Base-by-base conservation (phyloP, 129 eudicot species). In the Helianthus annuus region DNA sequence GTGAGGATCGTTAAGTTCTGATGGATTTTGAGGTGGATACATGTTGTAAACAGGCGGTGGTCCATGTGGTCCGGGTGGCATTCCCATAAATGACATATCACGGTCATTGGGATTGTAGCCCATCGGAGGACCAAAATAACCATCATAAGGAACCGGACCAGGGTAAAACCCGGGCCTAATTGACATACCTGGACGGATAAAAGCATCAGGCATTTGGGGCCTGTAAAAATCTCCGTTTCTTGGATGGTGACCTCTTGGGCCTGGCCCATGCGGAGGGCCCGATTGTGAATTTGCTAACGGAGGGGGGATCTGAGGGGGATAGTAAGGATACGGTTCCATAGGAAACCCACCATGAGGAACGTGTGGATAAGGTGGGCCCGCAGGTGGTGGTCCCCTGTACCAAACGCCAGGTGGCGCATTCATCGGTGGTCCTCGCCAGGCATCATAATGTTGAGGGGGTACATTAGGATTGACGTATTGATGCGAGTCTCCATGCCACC, bases 401-500 rank as follows among this genome's bases (percentile, higher is more conserved):
- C 97, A 93, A 70, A 76, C 91, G 66, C 88, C 96, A 66, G 85
- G 72, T 36, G 91, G 97, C 61, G 81, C 82, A 72, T 90, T 94
- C 77, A 95, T 77, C 36, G 93, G 91, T 71, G 96, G 97, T 36
- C 96, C 99, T 48, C 78, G 88, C 99, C 99, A 95, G 22, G 89
- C 80, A 71, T 95, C 99, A 81, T 79, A 95, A 71, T 80, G 99
- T 69, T 80, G 97, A 72, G 96, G 90, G 7, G 86, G 88, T 13
- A 76, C 70, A 71, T 90, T 94, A 15, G 92, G 61, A 84, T 85
- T 85, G 53, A 56, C 62, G 64, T 86, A 88, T 5, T 81, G 91
- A 46, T 83, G 91, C 66, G 87, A 80, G 9, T 88, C 97, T 48
- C 87, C 92, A 13, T 88, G 93, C 99, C 97, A 88, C 54, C 77